Base-by-base conservation (phyloP, 768 basidiomycete species). In the Kwoniella dendrophila region DNA sequence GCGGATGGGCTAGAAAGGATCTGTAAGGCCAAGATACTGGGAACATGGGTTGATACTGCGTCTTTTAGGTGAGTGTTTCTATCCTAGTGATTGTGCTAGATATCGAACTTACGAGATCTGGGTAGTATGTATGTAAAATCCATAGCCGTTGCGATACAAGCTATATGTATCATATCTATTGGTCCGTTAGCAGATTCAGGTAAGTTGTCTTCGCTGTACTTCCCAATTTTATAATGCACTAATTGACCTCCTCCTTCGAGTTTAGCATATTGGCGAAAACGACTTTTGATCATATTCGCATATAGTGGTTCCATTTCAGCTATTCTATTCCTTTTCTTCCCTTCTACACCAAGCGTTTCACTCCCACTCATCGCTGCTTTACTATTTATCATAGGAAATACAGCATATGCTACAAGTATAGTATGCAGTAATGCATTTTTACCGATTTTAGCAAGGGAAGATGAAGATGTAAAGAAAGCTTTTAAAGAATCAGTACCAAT, bases 361-460 rank as follows among this genome's bases (percentile, higher is more conserved):
- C 54, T 89, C 4, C 93, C 92, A 88, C 81, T 83, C 0, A 69
- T 89, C 3, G 85, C 84, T 0, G 86, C 89, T 0, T 70, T 88
- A 0, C 81, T 96, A 2, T 88, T 89, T 0, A 84, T 90, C 45
- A 79, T 84, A 5, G 89, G 92, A 8, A 95, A 94, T 72, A 87
- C 92, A 12, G 85, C 87, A 2, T 96, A 96, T 67, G 90, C 92
- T 1, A 88, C 88, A 0, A 89, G 88, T 3, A 82, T 88, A 10
- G 94, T 97, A 3, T 92, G 92, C 20, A 85, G 91, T 83, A 97
- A 97, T 73, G 85, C 91, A 0, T 95, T 95, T 77, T 84, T 95
- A 3, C 91, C 90, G 0, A 80, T 81, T 0, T 83, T 92, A 7
- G 89, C 90, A 2, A 84, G 83, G 62, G 85, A 85, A 41, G 83